phyloP scores from a whole-genome alignment of 768 basidiomycete species.

The Lactarius evosmus region DNA sequence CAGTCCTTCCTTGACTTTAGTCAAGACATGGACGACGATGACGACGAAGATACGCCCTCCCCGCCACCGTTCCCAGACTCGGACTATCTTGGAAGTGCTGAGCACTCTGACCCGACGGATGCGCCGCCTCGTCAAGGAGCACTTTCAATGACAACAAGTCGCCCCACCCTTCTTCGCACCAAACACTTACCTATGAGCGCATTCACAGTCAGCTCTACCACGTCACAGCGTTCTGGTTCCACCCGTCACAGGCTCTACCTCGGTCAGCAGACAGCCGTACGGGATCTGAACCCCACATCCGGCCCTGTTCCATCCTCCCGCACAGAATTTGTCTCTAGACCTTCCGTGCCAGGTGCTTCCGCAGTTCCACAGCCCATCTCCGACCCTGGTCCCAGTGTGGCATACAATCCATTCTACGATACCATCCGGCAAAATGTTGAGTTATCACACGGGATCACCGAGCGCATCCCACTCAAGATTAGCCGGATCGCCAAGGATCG shows the following conservation, averaged over 20 bases:
- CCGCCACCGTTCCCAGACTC: slow-evolving; percentile 23
- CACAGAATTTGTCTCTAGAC: slow-evolving; percentile 9
- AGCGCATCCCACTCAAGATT: slow-evolving; percentile 74
- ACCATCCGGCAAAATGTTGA: slow-evolving; percentile 87
- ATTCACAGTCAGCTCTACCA: slow-evolving; percentile 52
- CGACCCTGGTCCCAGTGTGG: slow-evolving; percentile 29
- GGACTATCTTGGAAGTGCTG: background rate
- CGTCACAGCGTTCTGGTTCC: slow-evolving; percentile 30
- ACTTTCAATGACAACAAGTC: slow-evolving; percentile 16
- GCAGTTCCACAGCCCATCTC: slow-evolving; percentile 14
- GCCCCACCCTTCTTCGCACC: slow-evolving; percentile 45
- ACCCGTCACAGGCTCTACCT: slow-evolving; percentile 19
- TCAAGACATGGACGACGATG: slow-evolving; percentile 49
- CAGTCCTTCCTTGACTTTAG: slow-evolving; percentile 50
- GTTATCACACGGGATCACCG: slow-evolving; percentile 61
- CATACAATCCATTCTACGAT: slow-evolving; percentile 93
- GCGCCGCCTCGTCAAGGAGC: slow-evolving; percentile 11
- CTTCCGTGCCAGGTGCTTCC: slow-evolving; percentile 9
- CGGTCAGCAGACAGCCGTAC: slow-evolving; percentile 18
- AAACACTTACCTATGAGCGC: slow-evolving; percentile 61
- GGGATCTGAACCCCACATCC: slow-evolving; percentile 1
- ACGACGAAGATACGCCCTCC: slow-evolving; percentile 28
- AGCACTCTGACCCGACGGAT: background rate
- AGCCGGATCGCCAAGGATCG: slow-evolving; percentile 41
- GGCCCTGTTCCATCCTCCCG: slow-evolving; percentile 6